Conservation (phyloP, 345 rosid genomes). For the Euphorbia tirucalli region DNA sequence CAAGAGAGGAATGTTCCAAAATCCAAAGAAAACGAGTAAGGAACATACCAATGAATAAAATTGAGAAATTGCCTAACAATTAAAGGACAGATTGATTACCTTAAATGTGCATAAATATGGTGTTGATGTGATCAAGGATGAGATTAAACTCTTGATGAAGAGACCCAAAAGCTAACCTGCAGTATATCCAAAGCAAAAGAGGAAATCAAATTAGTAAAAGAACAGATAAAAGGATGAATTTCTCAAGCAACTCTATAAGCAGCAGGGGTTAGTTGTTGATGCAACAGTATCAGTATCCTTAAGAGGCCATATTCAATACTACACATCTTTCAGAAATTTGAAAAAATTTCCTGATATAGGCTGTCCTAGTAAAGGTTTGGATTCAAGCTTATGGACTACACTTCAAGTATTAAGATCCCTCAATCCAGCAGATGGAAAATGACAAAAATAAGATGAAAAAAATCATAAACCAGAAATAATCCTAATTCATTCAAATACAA, state of each 20-base stretch:
- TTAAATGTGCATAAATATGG: not conserved
- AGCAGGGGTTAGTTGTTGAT: not conserved
- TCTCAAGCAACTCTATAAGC: not conserved
- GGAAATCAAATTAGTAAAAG: not conserved
- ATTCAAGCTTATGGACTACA: not conserved
- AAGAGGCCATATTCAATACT: no score
- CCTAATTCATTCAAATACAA: not conserved
- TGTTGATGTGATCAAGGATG: slow-evolving; percentile 2
- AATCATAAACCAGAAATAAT: not conserved
- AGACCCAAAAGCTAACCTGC: slow-evolving; percentile 10
- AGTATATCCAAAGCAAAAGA: slow-evolving; percentile 15
- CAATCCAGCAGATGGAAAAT: slow-evolving; percentile 9
- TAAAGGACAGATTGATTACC: slow-evolving; percentile 11
- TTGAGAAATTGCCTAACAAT: not conserved
- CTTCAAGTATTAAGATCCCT: slow-evolving; percentile 3
- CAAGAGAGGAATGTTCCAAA: slow-evolving; percentile 2
- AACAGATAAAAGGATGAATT: not conserved
- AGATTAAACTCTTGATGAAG: slow-evolving; percentile 4
- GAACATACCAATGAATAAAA: not conserved
- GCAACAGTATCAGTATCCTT: not conserved
- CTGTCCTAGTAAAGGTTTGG: slow-evolving; percentile 1
- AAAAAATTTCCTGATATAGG: slow-evolving; percentile 1
- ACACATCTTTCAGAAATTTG: not conserved
- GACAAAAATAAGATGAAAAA: slow-evolving; percentile 1
- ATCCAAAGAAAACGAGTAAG: not conserved